Evolutionary conservation across 257 asterid species (phyloP).

Genomic region (Solanum verrucosum): DNA sequence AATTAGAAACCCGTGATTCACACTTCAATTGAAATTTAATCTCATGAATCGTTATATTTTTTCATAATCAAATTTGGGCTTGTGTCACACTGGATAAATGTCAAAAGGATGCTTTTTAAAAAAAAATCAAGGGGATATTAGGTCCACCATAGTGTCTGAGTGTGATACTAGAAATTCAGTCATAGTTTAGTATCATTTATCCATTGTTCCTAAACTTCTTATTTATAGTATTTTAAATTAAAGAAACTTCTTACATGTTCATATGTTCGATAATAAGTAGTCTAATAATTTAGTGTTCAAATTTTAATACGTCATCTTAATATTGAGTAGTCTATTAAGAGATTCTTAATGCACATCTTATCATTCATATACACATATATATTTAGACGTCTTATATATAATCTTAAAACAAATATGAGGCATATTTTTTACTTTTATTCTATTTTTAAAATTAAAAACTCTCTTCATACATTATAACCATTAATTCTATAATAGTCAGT

Average conservation of each 20-base stretch:
- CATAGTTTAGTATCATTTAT: neutral
- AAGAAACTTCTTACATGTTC: no score
- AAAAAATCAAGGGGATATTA: neutral
- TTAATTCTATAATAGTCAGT: no score
- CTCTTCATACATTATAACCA: neutral
- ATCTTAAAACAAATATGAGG: neutral
- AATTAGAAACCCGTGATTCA: no score
- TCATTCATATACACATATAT: neutral
- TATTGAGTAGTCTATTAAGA: no score
- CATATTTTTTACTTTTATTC: neutral
- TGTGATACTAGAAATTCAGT: no score
- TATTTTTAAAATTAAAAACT: no score
- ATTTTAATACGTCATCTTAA: no score
- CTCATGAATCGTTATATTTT: no score
- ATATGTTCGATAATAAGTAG: neutral
- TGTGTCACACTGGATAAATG: neutral
- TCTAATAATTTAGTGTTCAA: neutral
- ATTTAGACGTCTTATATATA: neutral
- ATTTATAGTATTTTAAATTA: no score
- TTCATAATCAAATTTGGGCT: neutral
- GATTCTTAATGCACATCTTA: neutral
- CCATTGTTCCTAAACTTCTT: neutral
- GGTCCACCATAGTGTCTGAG: neutral
- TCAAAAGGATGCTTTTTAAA: neutral
- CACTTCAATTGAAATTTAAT: no score